Evolutionary conservation across 225 moss, liverwort and hornwort species (phyloP).

Genomic region (Pseudisothecium myosuroides): DNA sequence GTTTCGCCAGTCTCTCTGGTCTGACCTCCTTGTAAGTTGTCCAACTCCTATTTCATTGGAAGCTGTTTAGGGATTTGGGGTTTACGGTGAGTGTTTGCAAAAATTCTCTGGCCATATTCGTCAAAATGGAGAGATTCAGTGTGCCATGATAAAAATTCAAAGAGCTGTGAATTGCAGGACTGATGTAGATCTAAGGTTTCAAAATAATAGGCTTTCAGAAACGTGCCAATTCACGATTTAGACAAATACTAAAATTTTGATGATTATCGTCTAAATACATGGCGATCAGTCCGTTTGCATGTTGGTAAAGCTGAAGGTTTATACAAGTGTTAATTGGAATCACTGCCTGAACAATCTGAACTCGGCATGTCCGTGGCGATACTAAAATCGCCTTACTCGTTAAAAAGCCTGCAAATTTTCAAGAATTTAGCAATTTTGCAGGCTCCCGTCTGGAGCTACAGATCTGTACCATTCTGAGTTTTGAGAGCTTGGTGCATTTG

Average conservation of each 20-base stretch:
- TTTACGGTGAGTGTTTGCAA: not conserved
- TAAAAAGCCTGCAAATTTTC: not conserved
- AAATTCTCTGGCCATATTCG: not conserved
- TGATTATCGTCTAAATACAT: not conserved
- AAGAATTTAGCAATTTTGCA: not conserved
- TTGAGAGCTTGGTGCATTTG: not conserved
- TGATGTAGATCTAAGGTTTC: not conserved
- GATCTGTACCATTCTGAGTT: not conserved
- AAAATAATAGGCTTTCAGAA: not conserved
- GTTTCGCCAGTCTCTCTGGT: not conserved
- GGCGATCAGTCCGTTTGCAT: not conserved
- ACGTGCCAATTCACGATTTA: not conserved
- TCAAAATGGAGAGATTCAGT: not conserved
- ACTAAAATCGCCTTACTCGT: not conserved
- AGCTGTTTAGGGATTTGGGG: not conserved
- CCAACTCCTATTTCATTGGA: not conserved
- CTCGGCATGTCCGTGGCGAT: not conserved
- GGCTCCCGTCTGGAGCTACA: not conserved
- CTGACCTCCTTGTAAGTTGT: constrained; percentile 3
- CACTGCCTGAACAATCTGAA: not conserved
- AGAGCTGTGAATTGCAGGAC: not conserved
- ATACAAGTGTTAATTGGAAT: not conserved
- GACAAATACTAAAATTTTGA: not conserved
- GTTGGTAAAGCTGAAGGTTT: not conserved
- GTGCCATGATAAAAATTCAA: not conserved